These are phyloP conservation scores for Debaryomyces psychrophilus DNA, from an alignment of 1,139 yeast genomes.

Conservation along the genomic window DNA sequence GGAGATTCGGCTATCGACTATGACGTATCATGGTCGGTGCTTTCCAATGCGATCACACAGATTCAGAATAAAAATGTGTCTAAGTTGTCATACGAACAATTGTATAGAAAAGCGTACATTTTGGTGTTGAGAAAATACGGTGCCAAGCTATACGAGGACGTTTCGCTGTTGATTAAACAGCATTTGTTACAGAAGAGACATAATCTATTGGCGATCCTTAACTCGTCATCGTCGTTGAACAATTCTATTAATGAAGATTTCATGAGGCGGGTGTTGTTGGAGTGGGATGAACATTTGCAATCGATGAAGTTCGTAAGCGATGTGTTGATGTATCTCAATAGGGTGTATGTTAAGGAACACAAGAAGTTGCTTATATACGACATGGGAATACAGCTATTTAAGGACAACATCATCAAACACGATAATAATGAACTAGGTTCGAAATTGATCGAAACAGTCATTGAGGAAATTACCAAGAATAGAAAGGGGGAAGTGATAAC, in stretches of 20 bases:
- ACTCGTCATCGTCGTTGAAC: conserved; percentile 13
- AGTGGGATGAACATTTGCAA: conserved; percentile 78
- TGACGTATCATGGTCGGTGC: conserved; percentile 68
- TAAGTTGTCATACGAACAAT: conserved; percentile 77
- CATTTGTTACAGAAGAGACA: conserved; percentile 48
- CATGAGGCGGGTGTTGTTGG: conserved; percentile 48
- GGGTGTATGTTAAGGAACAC: conserved; percentile 80
- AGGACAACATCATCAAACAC: conserved; percentile 43
- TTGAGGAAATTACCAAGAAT: conserved; percentile 61
- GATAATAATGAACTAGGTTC: conserved; percentile 55
- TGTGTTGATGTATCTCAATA: conserved; percentile 81
- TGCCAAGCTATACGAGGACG: conserved; percentile 65
- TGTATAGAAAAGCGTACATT: conserved; percentile 81
- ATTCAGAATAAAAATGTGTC: conserved; percentile 78
- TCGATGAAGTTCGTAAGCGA: conserved; percentile 84
- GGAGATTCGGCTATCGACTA: conserved; percentile 52
- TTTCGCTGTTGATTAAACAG: conserved; percentile 50
- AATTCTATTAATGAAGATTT: conserved; percentile 33
- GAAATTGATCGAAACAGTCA: conserved; percentile 50
- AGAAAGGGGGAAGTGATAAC: conserved; percentile 66
- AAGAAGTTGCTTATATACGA: conserved; percentile 72
- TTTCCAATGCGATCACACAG: conserved; percentile 75
- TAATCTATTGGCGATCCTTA: conserved; percentile 23
- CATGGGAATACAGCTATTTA: conserved; percentile 67
- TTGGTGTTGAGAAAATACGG: conserved; percentile 79